Evolutionary conservation across 768 basidiomycete species (phyloP), one percentile per base, ranked within the genome.

Genomic region (Saitozyma podzolica): DNA sequence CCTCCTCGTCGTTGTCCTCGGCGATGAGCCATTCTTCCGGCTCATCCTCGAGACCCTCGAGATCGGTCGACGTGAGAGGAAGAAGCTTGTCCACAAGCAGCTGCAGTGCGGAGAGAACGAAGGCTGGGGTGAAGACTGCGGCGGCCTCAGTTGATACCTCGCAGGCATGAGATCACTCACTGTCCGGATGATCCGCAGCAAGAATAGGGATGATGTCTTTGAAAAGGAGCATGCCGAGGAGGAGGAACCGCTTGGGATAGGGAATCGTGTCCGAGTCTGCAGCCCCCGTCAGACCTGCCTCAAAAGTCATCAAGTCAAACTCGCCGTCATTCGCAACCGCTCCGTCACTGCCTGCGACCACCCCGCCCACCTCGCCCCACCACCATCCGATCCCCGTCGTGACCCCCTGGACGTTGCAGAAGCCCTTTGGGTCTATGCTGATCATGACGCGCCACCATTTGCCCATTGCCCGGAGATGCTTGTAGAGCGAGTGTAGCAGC

Each of bases 21-120:
- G 86, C 79, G 62, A 91, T 90, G 10, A 95, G 85, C 91, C 92
- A 99, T 70, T 94, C 91, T 81, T 99, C 95, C 0, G 94, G 92
- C 75, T 94, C 91, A 14, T 84, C 83, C 80, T 88, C 83, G 90
- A 94, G 92, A 6, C 84, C 84, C 66, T 91, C 86, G 9, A 97
- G 83, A 77, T 97, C 95, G 1, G 84, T 80, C 6, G 89, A 84
- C 58, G 88, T 89, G 50, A 99, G 82, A 11, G 91, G 91, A 77
- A 99, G 87, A 72, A 95, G 88, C 9, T 89, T 85, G 20, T 87
- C 88, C 19, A 99, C 84, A 9, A 99, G 84, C 8, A 93, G 81
- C 63, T 85, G 73, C 42, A 79, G 68, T 6, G 74, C 73, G 9
- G 70, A 70, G 3, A 71, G 43, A 9, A 79, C 72, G 58, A 79